Evolutionary conservation across 306 rosid genomes (phyloP), one percentile per base, ranked within the genome.

Genomic region (Ochetophila trinervis): DNA sequence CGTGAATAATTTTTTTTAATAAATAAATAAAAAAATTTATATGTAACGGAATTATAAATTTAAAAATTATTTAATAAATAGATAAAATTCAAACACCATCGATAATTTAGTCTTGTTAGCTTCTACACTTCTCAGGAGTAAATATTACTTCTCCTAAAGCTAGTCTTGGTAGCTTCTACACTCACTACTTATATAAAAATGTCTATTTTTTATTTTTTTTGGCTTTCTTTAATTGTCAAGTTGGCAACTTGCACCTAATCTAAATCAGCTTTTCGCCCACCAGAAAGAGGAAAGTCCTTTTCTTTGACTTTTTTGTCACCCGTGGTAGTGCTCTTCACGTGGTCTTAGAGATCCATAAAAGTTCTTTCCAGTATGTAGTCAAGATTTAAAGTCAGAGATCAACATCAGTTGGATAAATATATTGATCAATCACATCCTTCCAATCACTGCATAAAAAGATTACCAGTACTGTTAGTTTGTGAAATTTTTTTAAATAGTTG

Each of bases 211-310:
- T 61, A 2, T 44, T 52, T 6, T 34, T 19, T 34, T 23, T 53
- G 27, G 22, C 19, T 59, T 62, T 65, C 34, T 36, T 57, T 3
- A 49, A 40, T 19, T 54, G 54, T 62, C 83, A 84, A 86, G 36
- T 82, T 79, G 87, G 62, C 94, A 84, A 87, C 68, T 82, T 87
- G 93, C 71, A 47, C 71, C 71, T 55, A 49, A 36, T 59, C 72
- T 40, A 15, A 47, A 27, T 54, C 47, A 24, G 69, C 71, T 61
- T 74, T 71, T 75, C 74, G 81, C 52, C 72, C 2, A 45, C 67
- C 23, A 23, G 70, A 76, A 21, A 42, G 63, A 44, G 32, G 60
- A 62, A 32, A 34, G 79, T 82, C 80, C 40, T 76, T 76, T 76
- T 84, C 88, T 32, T 1, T 24, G 68, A 47, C 76, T 76, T 79